Conservation (phyloP, 345 rosid species). For the Arabidopsis thaliana region TAIR10.1 NC_003070.9:18196501-18197000, state of each 20-base stretch:
- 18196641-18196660: neutral
- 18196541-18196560: neutral
- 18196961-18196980: conserved; percentile 2
- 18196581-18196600: neutral
- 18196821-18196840: conserved; percentile 17
- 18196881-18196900: conserved; percentile 37
- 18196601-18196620: neutral
- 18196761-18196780: conserved; percentile 32
- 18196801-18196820: neutral
- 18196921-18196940: conserved; percentile 17
- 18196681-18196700: neutral
- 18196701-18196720: conserved; percentile 11
- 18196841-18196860: conserved; percentile 38
- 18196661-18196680: neutral
- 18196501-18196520: neutral
- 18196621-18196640: neutral
- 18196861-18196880: conserved; percentile 17
- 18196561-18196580: neutral
- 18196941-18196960: conserved; percentile 31
- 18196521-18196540: neutral
- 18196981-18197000: conserved; percentile 9
- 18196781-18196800: conserved; percentile 31
- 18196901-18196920: conserved; percentile 24
- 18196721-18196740: conserved; percentile 32
- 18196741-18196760: conserved; percentile 23